Conservation (phyloP, 2,329 filamentous ascomycete species). For the Monilinia aucupariae region DNA sequence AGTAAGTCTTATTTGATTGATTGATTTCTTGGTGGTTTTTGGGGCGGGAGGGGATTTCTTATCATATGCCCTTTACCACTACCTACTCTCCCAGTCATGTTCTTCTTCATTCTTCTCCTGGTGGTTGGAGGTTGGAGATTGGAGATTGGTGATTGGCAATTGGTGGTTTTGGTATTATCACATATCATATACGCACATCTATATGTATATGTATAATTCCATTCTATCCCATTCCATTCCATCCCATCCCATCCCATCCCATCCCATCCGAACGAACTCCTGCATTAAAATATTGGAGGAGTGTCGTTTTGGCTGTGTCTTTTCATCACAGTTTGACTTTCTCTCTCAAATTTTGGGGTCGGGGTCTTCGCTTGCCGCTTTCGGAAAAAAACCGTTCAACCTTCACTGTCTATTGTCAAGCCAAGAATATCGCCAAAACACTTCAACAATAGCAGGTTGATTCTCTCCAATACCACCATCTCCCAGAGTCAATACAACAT, state of each 20-base stretch:
- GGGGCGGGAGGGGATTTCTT: too few species aligned
- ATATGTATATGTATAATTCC: too few species aligned
- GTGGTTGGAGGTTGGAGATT: too few species aligned
- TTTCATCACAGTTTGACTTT: not conserved
- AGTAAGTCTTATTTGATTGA: slow-evolving; percentile 63
- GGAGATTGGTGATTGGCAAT: too few species aligned
- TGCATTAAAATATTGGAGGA: too few species aligned
- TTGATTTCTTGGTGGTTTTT: slow-evolving; percentile 17
- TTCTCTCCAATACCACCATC: not conserved
- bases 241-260: too few species aligned
- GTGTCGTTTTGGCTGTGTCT: not conserved
- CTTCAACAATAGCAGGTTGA: not conserved
- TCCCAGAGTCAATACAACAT: not conserved
- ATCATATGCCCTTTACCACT: not conserved
- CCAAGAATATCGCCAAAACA: not conserved
- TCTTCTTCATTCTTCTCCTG: not conserved
- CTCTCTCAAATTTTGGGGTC: not conserved
- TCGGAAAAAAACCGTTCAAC: not conserved
- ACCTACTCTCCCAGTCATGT: not conserved
- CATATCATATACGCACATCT: not conserved
- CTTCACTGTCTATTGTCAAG: not conserved
- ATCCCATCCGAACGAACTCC: too few species aligned
- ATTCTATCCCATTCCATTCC: too few species aligned
- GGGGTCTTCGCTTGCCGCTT: slow-evolving; percentile 5
- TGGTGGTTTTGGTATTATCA: not conserved